These are phyloP conservation scores for Boletellus deceptivus DNA, from an alignment of 1,284 basidiomycete genomes.

Conservation along the genomic window DNA sequence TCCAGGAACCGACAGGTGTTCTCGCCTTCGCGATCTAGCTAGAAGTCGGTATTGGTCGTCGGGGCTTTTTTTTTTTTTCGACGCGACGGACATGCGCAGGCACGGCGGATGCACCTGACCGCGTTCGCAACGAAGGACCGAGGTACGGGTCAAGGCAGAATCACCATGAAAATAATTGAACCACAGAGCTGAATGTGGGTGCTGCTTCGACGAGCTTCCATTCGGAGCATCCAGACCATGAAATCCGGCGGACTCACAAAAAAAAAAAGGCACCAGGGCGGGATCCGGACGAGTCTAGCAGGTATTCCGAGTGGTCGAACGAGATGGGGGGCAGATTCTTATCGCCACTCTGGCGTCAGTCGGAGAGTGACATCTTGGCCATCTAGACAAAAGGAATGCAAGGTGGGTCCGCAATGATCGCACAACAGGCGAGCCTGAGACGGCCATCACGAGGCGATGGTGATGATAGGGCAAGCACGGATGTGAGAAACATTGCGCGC, in stretches of 20 bases:
- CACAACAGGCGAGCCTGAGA: background rate
- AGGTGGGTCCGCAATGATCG: background rate
- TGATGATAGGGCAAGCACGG: background rate
- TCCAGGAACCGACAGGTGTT: background rate
- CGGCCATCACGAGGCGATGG: background rate
- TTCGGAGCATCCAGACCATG: background rate
- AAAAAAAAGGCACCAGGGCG: constrained; percentile 4
- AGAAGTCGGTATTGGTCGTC: background rate
- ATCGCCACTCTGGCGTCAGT: background rate
- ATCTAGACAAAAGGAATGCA: too few relatives aligned
- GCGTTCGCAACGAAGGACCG: background rate
- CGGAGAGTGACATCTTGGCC: too few relatives aligned
- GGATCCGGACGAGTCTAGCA: background rate
- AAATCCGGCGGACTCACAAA: background rate
- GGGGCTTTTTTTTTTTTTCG: background rate
- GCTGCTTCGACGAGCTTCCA: background rate
- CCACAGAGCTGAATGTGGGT: background rate
- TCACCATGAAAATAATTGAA: background rate
- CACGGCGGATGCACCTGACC: background rate
- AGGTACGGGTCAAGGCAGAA: background rate
- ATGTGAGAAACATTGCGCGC: too few relatives aligned
- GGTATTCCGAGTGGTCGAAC: background rate
- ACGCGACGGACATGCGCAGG: background rate
- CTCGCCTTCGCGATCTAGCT: background rate
- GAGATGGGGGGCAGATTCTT: background rate